Percentiles rank a stretch among this genome's conserved stretches.
phyloP scores from a whole-genome alignment of 2,329 filamentous ascomycete species.

The Dactylellina leptospora region DNA sequence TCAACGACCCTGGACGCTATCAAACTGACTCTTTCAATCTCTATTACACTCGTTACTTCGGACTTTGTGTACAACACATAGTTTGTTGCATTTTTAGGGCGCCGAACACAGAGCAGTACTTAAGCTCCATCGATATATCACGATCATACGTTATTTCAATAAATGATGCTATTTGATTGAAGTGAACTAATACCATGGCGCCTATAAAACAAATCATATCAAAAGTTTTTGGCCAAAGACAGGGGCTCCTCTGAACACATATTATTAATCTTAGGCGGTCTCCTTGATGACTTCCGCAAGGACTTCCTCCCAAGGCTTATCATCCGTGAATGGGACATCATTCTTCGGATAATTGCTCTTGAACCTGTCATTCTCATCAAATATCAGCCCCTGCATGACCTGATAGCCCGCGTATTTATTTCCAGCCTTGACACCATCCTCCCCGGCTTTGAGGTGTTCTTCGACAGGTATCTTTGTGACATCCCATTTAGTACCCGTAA shows the following conservation, averaged over 20 bases:
- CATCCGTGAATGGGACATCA: conserved; percentile 29
- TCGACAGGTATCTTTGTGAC: conserved; percentile 54
- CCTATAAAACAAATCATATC: neutral
- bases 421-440: conserved; percentile 40
- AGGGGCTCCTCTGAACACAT: neutral
- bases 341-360: conserved; percentile 22
- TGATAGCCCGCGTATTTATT: conserved; percentile 34
- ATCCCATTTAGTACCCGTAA: conserved; percentile 58
- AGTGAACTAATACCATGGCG: too few species aligned
- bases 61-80: too few species aligned
- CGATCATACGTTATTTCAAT: too few species aligned
- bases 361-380: conserved; percentile 35
- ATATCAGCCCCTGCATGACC: conserved; percentile 40
- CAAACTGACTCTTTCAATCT: neutral
- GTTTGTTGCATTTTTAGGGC: too few species aligned
- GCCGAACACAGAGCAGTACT: too few species aligned
- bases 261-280: neutral
- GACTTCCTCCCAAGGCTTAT: conserved; percentile 29
- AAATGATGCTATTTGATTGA: too few species aligned
- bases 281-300: conserved; percentile 15
- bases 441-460: conserved; percentile 55
- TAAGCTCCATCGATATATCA: too few species aligned
- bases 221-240: neutral
- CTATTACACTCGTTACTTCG: too few species aligned
- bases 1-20: neutral